Conservation (phyloP, 495 filamentous ascomycete genomes). For the Bacidia gigantensis region DNA sequence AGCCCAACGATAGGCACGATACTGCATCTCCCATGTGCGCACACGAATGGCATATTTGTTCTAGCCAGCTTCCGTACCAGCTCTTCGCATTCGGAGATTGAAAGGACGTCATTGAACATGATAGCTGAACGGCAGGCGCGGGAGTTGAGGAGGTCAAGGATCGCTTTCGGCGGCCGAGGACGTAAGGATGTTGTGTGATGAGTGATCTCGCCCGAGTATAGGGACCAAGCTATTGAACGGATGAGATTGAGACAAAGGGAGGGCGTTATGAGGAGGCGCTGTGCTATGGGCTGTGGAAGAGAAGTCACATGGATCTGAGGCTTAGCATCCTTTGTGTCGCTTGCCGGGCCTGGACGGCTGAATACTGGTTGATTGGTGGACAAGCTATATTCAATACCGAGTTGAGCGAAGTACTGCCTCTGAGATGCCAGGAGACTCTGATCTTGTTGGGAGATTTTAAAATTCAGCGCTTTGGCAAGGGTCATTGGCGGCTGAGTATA, state of each 20-base stretch:
- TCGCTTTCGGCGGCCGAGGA: slow-evolving; percentile 40
- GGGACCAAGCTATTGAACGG: background rate
- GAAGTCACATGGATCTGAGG: slow-evolving; percentile 33
- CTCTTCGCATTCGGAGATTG: slow-evolving; percentile 46
- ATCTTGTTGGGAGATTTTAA: slow-evolving; percentile 49
- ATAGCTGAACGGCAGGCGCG: slow-evolving; percentile 81
- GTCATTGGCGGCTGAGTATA: slow-evolving; percentile 19
- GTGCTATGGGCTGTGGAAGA: slow-evolving; percentile 59
- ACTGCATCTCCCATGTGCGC: slow-evolving; percentile 72
- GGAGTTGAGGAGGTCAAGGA: slow-evolving; percentile 82
- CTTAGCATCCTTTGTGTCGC: too few relatives aligned
- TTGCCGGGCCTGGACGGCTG: too few relatives aligned
- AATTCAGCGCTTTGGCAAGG: slow-evolving; percentile 40
- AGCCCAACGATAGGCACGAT: slow-evolving; percentile 61
- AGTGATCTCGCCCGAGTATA: background rate
- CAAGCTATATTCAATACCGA: slow-evolving; percentile 57
- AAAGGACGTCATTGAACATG: slow-evolving; percentile 88
- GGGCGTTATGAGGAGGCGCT: slow-evolving; percentile 44
- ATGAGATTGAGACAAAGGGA: background rate
- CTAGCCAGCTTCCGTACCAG: slow-evolving; percentile 47
- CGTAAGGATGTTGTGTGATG: background rate
- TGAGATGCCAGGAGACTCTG: slow-evolving; percentile 39
- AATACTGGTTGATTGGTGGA: background rate
- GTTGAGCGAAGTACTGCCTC: slow-evolving; percentile 42
- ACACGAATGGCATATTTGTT: slow-evolving; percentile 84